phyloP scores from a whole-genome alignment of 1,139 yeast genomes.

The Pneumocystis canis region DNA sequence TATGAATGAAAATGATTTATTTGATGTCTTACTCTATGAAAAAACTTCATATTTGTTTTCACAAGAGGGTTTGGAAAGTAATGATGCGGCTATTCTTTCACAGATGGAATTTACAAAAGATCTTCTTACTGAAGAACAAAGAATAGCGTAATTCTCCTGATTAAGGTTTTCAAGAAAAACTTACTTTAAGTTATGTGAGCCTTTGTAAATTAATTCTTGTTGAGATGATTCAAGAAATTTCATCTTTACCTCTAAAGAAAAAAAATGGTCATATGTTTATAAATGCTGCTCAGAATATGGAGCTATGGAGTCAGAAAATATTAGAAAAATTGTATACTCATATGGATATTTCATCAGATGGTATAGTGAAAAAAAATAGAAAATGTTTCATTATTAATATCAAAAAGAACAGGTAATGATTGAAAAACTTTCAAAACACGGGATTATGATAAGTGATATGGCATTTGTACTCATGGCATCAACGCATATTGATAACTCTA shows the following conservation, averaged over 20 bases:
- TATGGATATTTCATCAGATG: slow-evolving; percentile 48
- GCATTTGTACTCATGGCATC: slow-evolving; percentile 40
- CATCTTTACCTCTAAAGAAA: slow-evolving; percentile 39
- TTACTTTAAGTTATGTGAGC: slow-evolving; percentile 44
- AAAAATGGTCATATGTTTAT: slow-evolving; percentile 47
- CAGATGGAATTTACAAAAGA: slow-evolving; percentile 69
- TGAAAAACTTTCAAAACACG: slow-evolving; percentile 71
- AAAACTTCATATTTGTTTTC: slow-evolving; percentile 71
- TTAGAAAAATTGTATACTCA: slow-evolving; percentile 67
- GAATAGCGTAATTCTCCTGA: slow-evolving; percentile 41
- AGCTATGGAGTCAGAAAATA: slow-evolving; percentile 70
- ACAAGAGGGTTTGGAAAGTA: slow-evolving; percentile 28
- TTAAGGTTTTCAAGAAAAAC: not conserved
- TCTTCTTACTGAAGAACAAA: slow-evolving; percentile 68
- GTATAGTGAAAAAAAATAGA: slow-evolving; percentile 7
- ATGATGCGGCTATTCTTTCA: slow-evolving; percentile 33
- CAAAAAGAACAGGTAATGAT: slow-evolving; percentile 62
- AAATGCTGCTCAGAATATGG: slow-evolving; percentile 62
- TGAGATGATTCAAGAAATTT: slow-evolving; percentile 69
- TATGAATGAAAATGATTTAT: slow-evolving; percentile 73
- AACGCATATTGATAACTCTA: slow-evolving; percentile 12
- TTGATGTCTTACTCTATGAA: slow-evolving; percentile 51
- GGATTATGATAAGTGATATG: slow-evolving; percentile 60
- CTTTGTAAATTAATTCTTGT: slow-evolving; percentile 59
- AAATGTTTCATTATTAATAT: not conserved